Evolutionary conservation across 306 rosid genomes (phyloP), one percentile per base, ranked within the genome.

Genomic region (Phaseolus lunatus): DNA sequence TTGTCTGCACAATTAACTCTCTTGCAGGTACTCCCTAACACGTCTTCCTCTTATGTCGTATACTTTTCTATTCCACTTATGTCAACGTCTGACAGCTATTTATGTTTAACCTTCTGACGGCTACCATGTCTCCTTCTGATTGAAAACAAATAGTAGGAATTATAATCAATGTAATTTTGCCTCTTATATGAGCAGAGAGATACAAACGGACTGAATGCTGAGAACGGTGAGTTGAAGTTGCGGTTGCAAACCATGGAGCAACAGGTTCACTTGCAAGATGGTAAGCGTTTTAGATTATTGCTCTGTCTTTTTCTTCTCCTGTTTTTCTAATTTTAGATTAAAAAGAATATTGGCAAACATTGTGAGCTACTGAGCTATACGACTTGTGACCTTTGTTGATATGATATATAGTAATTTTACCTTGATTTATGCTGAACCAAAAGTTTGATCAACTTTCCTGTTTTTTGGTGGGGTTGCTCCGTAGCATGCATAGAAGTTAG

Each of bases 221-320:
- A 89, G 85, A 93, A 88, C 71, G 88, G 88, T 67, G 96, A 93
- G 73, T 82, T 91, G 90, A 89, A 88, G 78, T 80, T 93, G 85
- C 85, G 93, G 24, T 78, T 93, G 85, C 95, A 91, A 86, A 82
- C 93, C 45, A 87, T 88, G 92, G 96, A 89, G 87, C 95, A 91
- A 82, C 95, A 91, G 80, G 92, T 90, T 75, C 95, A 89, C 86
- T 70, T 93, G 84, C 95, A 93, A 89, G 93, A 89, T 81, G 96
- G 98, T 93, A 84, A 85, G 43, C 3, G 4, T 54, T 76, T 47
- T 9, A 71, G 49, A 14, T 29, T 27, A 47, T 22, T 68, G 18
- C 72, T 44, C 64, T 9, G 37, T 35, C 4, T 62, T 71, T 71
- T 62, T 63, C 3, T 48, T 49, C 66, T 45, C 33, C 6, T 31